phyloP scores from a whole-genome alignment of 169 alveolate genomes.

The Cryptosporidium tyzzeri region DNA sequence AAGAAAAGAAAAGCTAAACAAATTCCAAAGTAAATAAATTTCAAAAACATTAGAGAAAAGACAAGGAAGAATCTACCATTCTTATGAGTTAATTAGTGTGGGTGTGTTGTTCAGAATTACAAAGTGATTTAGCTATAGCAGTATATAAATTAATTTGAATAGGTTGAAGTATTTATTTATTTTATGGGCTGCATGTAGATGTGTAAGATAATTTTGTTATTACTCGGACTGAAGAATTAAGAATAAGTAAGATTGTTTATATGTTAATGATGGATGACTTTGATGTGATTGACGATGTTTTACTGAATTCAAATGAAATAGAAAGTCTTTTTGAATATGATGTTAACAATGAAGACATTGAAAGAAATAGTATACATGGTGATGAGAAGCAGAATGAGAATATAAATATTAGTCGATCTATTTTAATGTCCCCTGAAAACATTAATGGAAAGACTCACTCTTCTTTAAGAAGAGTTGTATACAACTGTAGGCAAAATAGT shows the following conservation, averaged over 20 bases:
- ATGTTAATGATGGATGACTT: not conserved
- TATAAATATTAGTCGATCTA: not conserved
- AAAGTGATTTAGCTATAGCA: not conserved
- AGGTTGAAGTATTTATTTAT: not conserved
- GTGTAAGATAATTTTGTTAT: not conserved
- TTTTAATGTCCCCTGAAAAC: not conserved
- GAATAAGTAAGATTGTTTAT: not conserved
- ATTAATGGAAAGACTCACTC: constrained; percentile 13
- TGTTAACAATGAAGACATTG: not conserved
- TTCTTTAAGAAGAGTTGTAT: constrained; percentile 60
- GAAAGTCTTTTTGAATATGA: constrained; percentile 34
- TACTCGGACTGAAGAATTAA: not conserved
- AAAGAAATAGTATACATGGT: not conserved
- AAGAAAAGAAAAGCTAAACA: not conserved
- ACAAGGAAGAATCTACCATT: not conserved
- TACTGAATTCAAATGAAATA: constrained; percentile 67
- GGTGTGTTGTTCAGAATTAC: not conserved
- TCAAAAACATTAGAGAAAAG: not conserved
- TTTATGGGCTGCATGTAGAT: not conserved
- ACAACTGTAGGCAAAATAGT: constrained; percentile 58
- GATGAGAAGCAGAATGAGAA: not conserved
- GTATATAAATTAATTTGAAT: not conserved
- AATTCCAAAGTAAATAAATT: not conserved
- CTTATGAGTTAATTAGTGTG: not conserved
- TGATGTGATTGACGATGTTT: constrained; percentile 46